Evolutionary conservation across 2,329 filamentous ascomycete genomes (phyloP).

Genomic region (Stemphylium lycopersici): DNA sequence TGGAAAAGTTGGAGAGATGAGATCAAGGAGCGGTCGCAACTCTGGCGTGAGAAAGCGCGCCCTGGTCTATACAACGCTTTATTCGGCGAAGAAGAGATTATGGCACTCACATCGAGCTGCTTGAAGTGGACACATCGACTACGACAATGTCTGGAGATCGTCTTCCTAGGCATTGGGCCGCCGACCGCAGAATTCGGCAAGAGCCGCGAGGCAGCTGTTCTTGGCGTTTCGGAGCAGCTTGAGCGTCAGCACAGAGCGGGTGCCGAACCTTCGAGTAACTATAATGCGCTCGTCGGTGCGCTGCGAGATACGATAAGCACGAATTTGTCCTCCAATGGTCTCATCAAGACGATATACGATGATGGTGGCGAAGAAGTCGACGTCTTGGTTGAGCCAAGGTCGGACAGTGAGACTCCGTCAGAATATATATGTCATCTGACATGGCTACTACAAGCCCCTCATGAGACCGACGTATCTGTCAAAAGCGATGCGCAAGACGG

Average conservation of each 20-base stretch:
- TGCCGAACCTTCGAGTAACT: constrained; percentile 9
- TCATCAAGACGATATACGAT: constrained; percentile 21
- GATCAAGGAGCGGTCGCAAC: constrained; percentile 16
- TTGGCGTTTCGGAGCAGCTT: constrained; percentile 17
- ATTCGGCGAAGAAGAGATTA: constrained; percentile 18
- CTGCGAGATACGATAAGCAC: constrained; percentile 10
- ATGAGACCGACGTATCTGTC: constrained; percentile 1
- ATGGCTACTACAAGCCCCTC: constrained; percentile 19
- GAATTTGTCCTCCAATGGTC: neutral
- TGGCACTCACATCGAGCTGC: constrained; percentile 2
- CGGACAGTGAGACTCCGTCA: constrained; percentile 63
- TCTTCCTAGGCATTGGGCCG: constrained; percentile 15
- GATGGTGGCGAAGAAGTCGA: constrained; percentile 15
- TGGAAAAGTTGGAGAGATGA: constrained; percentile 16
- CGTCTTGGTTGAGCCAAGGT: constrained; percentile 67
- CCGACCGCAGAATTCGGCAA: constrained; percentile 13
- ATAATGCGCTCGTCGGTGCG: constrained; percentile 13
- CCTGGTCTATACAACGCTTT: constrained; percentile 9
- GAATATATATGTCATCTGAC: constrained; percentile 21
- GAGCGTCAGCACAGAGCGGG: constrained; percentile 18
- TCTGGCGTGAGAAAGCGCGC: constrained; percentile 16
- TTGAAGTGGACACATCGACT: constrained; percentile 13
- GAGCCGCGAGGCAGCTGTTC: constrained; percentile 9
- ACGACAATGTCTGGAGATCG: constrained; percentile 18
- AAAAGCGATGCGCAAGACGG: constrained; percentile 5